These are phyloP conservation scores for Blumeria graminis DNA, from an alignment of 2,329 filamentous ascomycete genomes.

Conservation along the genomic window DNA sequence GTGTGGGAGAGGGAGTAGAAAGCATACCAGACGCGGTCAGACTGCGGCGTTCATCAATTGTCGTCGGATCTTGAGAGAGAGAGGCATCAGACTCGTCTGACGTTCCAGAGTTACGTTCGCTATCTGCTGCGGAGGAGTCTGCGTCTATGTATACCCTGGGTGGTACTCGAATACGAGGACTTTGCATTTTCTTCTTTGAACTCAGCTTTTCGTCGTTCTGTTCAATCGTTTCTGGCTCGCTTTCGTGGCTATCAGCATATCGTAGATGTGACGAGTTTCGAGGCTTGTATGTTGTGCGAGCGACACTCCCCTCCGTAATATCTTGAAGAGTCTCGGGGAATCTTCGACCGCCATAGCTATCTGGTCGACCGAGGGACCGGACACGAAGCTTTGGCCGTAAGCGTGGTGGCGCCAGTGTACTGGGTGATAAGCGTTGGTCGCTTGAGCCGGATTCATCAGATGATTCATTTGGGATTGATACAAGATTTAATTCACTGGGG, in stretches of 20 bases:
- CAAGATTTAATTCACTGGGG: slow-evolving; percentile 8
- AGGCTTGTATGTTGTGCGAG: slow-evolving; percentile 14
- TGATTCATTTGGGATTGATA: slow-evolving; percentile 5
- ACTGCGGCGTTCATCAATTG: neutral
- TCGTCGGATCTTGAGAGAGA: slow-evolving; percentile 6
- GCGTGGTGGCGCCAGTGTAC: neutral
- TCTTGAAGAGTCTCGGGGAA: neutral
- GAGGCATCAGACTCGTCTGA: slow-evolving; percentile 13
- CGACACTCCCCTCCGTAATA: neutral
- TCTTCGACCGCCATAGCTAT: neutral
- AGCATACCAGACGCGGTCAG: no score
- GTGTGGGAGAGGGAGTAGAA: neutral
- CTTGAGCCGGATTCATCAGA: slow-evolving; percentile 5
- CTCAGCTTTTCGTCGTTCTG: slow-evolving; percentile 9
- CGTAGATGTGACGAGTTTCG: slow-evolving; percentile 15
- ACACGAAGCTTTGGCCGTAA: neutral
- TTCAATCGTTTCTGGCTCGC: slow-evolving; percentile 10
- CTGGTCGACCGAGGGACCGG: neutral
- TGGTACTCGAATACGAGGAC: slow-evolving; percentile 6
- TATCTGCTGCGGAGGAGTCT: slow-evolving; percentile 12
- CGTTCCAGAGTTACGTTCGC: slow-evolving; percentile 12
- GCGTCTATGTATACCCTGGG: slow-evolving; percentile 4
- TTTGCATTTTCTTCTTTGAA: slow-evolving; percentile 6
- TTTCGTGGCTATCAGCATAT: slow-evolving; percentile 12
- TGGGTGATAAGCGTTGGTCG: neutral